Evolutionary conservation across 2,329 filamentous ascomycete genomes (phyloP).

Genomic region (Corynespora cassiicola): DNA sequence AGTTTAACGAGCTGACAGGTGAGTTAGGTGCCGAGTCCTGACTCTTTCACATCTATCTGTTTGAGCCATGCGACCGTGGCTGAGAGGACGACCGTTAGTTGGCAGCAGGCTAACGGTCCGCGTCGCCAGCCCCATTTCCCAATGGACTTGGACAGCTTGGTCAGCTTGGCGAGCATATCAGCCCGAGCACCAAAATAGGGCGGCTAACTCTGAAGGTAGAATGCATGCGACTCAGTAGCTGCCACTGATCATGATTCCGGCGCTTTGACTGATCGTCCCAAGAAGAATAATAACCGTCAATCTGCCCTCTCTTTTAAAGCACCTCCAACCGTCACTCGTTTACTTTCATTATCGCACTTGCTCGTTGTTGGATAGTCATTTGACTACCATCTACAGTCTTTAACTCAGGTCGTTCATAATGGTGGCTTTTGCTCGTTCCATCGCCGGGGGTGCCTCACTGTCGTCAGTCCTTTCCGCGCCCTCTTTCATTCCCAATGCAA

Average conservation of each 20-base stretch:
- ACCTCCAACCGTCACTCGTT: conserved; percentile 21
- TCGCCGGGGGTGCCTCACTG: conserved; percentile 26
- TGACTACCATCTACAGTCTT: too few relatives aligned
- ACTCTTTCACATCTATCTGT: conserved; percentile 1
- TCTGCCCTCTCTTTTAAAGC: conserved; percentile 2
- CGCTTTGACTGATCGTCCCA: background rate
- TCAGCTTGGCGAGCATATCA: too few relatives aligned
- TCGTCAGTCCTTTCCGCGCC: conserved; percentile 23
- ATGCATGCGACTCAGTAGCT: conserved; percentile 7
- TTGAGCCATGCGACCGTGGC: conserved; percentile 4
- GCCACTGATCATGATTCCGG: too few relatives aligned
- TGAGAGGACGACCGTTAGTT: too few relatives aligned
- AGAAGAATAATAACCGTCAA: conserved; percentile 7
- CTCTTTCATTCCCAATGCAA: conserved; percentile 7
- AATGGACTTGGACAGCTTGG: too few relatives aligned
- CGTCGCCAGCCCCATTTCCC: too few relatives aligned
- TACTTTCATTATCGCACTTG: conserved; percentile 8
- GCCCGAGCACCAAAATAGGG: too few relatives aligned
- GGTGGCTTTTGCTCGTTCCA: conserved; percentile 36
- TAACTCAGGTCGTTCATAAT: conserved; percentile 21
- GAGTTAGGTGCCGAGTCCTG: conserved; percentile 3
- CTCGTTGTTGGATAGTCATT: conserved; percentile 7
- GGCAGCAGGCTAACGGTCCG: too few relatives aligned
- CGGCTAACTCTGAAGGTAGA: too few relatives aligned
- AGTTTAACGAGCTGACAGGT: conserved; percentile 3